These are phyloP conservation scores for Xeromyces bisporus DNA, from an alignment of 495 filamentous ascomycete genomes.

Conservation along the genomic window DNA sequence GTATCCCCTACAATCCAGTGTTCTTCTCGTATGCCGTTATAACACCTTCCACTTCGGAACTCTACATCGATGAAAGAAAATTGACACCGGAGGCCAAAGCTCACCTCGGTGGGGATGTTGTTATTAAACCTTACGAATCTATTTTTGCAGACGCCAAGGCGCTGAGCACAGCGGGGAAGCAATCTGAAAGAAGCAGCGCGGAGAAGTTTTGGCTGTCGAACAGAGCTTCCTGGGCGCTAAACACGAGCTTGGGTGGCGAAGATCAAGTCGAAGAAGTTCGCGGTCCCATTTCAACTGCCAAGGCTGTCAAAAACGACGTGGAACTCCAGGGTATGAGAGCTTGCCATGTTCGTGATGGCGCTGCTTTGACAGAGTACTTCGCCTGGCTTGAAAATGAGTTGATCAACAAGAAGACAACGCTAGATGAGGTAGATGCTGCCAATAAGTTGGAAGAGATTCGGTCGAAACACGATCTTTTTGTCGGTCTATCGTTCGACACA, in stretches of 20 bases:
- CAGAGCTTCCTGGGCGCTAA: slow-evolving; percentile 86
- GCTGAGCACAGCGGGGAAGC: slow-evolving; percentile 28
- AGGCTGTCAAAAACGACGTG: slow-evolving; percentile 90
- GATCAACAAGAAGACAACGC: slow-evolving; percentile 45
- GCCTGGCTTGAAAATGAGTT: slow-evolving; percentile 92
- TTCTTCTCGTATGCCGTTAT: slow-evolving; percentile 95
- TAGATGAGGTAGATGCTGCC: slow-evolving; percentile 83
- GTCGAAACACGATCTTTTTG: slow-evolving; percentile 65
- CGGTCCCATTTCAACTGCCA: slow-evolving; percentile 82
- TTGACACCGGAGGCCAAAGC: slow-evolving; percentile 47
- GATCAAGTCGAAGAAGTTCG: slow-evolving; percentile 71
- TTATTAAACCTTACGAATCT: slow-evolving; percentile 65
- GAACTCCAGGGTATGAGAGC: slow-evolving; percentile 87
- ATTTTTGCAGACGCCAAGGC: slow-evolving; percentile 65
- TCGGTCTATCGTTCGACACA: slow-evolving; percentile 85
- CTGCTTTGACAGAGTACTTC: slow-evolving; percentile 82
- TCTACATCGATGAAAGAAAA: slow-evolving; percentile 76
- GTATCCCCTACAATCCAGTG: slow-evolving; percentile 94
- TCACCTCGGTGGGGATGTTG: slow-evolving; percentile 57
- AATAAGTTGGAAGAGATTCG: slow-evolving; percentile 79
- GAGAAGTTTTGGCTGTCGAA: slow-evolving; percentile 76
- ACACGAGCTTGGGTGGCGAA: slow-evolving; percentile 73
- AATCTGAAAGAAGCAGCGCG: slow-evolving; percentile 17
- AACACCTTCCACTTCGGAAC: slow-evolving; percentile 60
- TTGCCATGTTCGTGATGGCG: slow-evolving; percentile 90